Base-by-base conservation (phyloP, 2,329 filamentous ascomycete genomes). In the Xylaria sp. region DNA sequence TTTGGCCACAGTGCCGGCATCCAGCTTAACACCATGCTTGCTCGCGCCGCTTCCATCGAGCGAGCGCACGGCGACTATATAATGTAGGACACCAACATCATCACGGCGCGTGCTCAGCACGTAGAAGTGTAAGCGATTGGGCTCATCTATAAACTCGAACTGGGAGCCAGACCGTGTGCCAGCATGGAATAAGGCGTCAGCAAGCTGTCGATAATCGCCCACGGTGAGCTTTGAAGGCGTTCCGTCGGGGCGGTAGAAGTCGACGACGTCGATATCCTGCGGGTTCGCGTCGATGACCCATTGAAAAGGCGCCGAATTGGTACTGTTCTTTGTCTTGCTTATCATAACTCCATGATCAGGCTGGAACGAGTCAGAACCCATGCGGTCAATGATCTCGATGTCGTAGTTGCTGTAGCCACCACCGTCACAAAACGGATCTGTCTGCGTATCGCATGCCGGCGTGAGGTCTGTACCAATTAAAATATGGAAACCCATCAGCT, bases 281-380 rank as follows among this genome's bases (percentile, higher is more conserved):
- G 85, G 84, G 73, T 86, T 85, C 1, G 85, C 85, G 68, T 87
- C 85, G 45, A 87, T 84, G 28, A 80, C 80, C 84, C 85, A 87
- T 67, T 87, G 84, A 78, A 86, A 86, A 0, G 85, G 85, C 4
- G 70, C 71, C 1, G 15, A 28, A 4, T 71, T 68, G 68, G 82
- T 82, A 20, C 64, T 69, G 65, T 84, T 79, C 75, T 84, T 86
- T 25, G 83, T 84, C 78, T 87, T 87, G 79, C 81, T 84, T 59
- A 87, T 82, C 80, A 86, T 81, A 55, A 87, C 85, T 7, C 85
- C 85, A 0, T 81, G 79, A 68, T 87, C 85, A 0, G 84, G 81
- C 30, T 81, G 79, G 78, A 87, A 87, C 2, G 81, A 83, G 72
- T 87, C 85, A 7, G 84, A 79, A 13, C 85, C 85, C 82, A 86